These are phyloP conservation scores for Acidiella bohemica DNA, from an alignment of 495 filamentous ascomycete genomes.

Conservation along the genomic window DNA sequence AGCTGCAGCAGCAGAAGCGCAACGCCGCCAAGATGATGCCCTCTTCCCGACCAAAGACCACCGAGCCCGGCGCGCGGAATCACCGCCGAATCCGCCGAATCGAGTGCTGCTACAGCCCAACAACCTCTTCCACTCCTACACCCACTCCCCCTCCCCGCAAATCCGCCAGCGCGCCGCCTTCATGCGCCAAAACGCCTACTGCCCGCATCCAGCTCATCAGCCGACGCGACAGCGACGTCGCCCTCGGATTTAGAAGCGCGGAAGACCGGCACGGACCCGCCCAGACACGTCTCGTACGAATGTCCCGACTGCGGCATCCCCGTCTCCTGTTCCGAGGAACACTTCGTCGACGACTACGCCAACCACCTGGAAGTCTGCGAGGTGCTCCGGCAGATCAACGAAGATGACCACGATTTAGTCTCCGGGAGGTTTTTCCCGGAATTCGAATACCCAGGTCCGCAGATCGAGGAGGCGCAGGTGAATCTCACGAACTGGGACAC, in stretches of 20 bases:
- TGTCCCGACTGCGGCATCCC: slow-evolving; percentile 95
- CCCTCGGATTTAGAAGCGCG: slow-evolving; percentile 49
- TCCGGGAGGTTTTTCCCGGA: slow-evolving; percentile 87
- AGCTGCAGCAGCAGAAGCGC: not conserved
- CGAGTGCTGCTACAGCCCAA: slow-evolving; percentile 48
- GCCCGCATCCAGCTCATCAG: slow-evolving; percentile 74
- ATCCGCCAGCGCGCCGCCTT: slow-evolving; percentile 76
- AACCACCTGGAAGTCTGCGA: slow-evolving; percentile 86
- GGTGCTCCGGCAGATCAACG: slow-evolving; percentile 77
- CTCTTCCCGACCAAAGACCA: not conserved
- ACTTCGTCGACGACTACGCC: slow-evolving; percentile 93
- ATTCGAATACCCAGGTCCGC: slow-evolving; percentile 75
- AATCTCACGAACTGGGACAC: slow-evolving; percentile 99
- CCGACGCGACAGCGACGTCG: slow-evolving; percentile 46
- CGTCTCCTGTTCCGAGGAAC: slow-evolving; percentile 79
- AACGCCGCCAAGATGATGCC: not conserved
- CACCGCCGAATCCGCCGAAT: not conserved
- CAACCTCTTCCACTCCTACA: slow-evolving; percentile 87
- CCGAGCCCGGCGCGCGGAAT: not conserved
- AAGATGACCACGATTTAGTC: slow-evolving; percentile 91
- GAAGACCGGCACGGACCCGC: slow-evolving; percentile 44
- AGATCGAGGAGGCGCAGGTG: slow-evolving; percentile 69
- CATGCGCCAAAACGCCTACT: slow-evolving; percentile 81
- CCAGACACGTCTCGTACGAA: slow-evolving; percentile 76
- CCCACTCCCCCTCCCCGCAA: slow-evolving; percentile 68